Conservation (phyloP, 371 early-diverging fungal species). For the Mortierella sp. region DNA sequence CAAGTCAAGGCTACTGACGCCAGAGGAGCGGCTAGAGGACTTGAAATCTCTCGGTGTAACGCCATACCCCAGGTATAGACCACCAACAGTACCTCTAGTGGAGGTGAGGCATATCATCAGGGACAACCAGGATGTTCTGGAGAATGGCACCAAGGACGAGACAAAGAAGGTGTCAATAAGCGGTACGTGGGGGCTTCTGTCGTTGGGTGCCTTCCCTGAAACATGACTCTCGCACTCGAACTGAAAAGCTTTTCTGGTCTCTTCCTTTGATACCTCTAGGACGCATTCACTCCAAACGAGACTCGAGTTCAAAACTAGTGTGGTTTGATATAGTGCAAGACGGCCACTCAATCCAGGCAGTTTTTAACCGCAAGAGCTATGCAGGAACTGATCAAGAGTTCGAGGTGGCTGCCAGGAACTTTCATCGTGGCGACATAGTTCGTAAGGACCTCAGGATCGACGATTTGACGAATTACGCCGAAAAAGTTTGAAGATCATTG, state of each 20-base stretch:
- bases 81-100: slow-evolving; percentile 16
- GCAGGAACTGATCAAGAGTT: slow-evolving; percentile 60
- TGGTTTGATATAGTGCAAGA: slow-evolving; percentile 80
- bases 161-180: slow-evolving; percentile 25
- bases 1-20: slow-evolving; percentile 9
- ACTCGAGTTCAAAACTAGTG: slow-evolving; percentile 76
- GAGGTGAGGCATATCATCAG: slow-evolving; percentile 26
- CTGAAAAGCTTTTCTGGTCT: no score
- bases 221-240: neutral
- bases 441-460: no score
- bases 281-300: slow-evolving; percentile 72
- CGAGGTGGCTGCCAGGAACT: slow-evolving; percentile 51
- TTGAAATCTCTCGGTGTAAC: slow-evolving; percentile 17
- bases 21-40: slow-evolving; percentile 35
- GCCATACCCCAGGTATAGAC: slow-evolving; percentile 44
- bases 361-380: slow-evolving; percentile 65
- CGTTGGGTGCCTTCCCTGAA: no score
- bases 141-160: slow-evolving; percentile 32
- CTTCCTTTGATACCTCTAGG: no score
- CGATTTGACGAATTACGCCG: no score
- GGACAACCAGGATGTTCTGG: slow-evolving; percentile 19
- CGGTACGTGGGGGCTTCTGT: slow-evolving; percentile 10
- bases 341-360: slow-evolving; percentile 72
- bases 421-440: slow-evolving; percentile 76
- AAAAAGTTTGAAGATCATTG: no score